Conservation (phyloP, 2,329 filamentous ascomycete species). For the Dothideomycetidae sp. region DNA sequence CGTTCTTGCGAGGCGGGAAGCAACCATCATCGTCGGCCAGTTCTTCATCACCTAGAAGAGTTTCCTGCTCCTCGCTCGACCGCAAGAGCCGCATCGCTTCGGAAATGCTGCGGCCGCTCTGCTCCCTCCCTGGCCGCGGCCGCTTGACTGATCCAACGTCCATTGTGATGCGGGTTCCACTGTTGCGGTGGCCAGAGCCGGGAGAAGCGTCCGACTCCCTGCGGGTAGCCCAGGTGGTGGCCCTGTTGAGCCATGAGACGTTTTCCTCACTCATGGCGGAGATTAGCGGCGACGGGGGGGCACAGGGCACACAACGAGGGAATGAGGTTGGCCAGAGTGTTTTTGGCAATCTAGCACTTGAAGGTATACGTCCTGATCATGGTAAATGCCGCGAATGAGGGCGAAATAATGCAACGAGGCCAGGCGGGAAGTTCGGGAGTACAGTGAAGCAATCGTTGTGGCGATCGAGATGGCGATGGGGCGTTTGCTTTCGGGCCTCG, state of each 20-base stretch:
- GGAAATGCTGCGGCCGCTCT: conserved; percentile 23
- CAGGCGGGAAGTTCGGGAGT: no score
- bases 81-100: conserved; percentile 27
- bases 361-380: no score
- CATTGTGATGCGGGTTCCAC: conserved; percentile 1
- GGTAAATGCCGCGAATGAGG: no score
- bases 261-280: conserved; percentile 8
- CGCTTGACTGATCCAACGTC: not conserved
- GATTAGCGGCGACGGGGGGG: no score
- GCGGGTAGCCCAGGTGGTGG: conserved; percentile 7
- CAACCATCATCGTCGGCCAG: conserved; percentile 33
- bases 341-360: no score
- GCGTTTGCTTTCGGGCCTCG: no score
- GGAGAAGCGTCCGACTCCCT: conserved; percentile 1
- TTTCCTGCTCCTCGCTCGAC: conserved; percentile 35
- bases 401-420: no score
- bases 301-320: no score
- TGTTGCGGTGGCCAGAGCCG: not conserved
- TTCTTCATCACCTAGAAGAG: conserved; percentile 31
- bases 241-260: conserved; percentile 7
- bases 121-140: conserved; percentile 14
- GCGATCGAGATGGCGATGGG: no score
- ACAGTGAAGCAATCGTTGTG: no score
- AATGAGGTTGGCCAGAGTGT: no score
- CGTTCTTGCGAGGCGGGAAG: conserved; percentile 24